Evolutionary conservation across 164 flowering plant genomes (phyloP).

Genomic region (Magnolia sinica): DNA sequence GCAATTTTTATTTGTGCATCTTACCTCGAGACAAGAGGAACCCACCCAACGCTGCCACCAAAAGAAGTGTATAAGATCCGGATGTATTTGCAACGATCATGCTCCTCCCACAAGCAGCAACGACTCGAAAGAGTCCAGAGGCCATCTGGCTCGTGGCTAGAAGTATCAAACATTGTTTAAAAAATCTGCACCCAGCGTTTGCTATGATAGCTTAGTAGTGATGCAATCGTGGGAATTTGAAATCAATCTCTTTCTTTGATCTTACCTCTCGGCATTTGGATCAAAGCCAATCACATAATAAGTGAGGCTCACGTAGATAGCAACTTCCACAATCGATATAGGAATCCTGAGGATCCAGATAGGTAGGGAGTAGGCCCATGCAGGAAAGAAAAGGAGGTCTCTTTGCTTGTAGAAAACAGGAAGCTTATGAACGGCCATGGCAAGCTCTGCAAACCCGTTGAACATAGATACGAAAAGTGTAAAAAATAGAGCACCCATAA

Average conservation of each 20-base stretch:
- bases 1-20: background rate
- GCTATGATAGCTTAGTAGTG: background rate
- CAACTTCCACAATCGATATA: constrained; percentile 41
- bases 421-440: constrained; percentile 18
- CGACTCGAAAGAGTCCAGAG: constrained; percentile 2
- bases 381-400: constrained; percentile 46
- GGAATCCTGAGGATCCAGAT: constrained; percentile 49
- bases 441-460: constrained; percentile 14
- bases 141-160: constrained; percentile 2
- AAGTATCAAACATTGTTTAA: constrained; percentile 3
- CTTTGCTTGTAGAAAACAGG: constrained; percentile 52
- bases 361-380: constrained; percentile 60
- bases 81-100: constrained; percentile 13
- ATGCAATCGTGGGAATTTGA: background rate
- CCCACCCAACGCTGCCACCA: background rate
- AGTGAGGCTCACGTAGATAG: constrained; percentile 42
- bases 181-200: background rate
- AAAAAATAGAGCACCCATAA: constrained; percentile 9
- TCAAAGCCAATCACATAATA: constrained; percentile 59
- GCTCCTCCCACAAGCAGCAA: background rate
- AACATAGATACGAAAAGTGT: background rate
- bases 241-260: background rate
- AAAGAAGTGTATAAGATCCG: constrained; percentile 1
- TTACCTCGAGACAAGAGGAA: constrained; percentile 9
- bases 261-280: constrained; percentile 45